Evolutionary conservation across 768 basidiomycete genomes (phyloP).

Genomic region (Podaxis mareebaensis): DNA sequence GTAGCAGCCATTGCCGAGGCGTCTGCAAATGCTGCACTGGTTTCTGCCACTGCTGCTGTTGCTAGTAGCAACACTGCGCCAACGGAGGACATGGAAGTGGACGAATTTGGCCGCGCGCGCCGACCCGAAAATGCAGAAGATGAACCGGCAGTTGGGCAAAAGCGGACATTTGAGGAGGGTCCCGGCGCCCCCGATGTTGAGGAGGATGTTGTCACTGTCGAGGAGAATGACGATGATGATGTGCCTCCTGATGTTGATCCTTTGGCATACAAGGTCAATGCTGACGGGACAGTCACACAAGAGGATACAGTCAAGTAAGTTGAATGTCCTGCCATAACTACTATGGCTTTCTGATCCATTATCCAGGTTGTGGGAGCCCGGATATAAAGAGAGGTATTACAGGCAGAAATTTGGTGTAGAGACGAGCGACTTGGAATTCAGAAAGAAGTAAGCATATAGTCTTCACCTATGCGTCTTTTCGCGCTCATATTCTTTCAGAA

Average conservation of each 20-base stretch:
- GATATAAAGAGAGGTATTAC: constrained; percentile 95
- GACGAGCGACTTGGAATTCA: constrained; percentile 68
- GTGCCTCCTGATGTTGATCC: constrained; percentile 31
- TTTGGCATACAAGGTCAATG: constrained; percentile 71
- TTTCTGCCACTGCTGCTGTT: not conserved
- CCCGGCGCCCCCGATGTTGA: constrained; percentile 39
- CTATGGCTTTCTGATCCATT: constrained; percentile 10
- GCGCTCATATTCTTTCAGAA: constrained; percentile 39
- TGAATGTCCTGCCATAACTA: constrained; percentile 6
- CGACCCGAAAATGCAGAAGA: constrained; percentile 29
- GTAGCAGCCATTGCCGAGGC: not conserved
- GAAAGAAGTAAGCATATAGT: constrained; percentile 58
- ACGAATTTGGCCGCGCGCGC: constrained; percentile 16
- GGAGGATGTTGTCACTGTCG: constrained; percentile 48
- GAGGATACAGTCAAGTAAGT: constrained; percentile 89
- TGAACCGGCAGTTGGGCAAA: constrained; percentile 29
- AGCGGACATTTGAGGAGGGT: constrained; percentile 52
- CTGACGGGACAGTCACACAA: constrained; percentile 94
- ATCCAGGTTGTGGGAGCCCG: constrained; percentile 89
- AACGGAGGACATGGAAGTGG: constrained; percentile 7
- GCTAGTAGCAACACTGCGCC: not conserved
- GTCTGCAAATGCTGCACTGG: not conserved
- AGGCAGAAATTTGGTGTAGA: constrained; percentile 87
- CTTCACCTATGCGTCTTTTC: not conserved
- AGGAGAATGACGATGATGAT: constrained; percentile 58